Percentiles rank a stretch among this genome's conserved stretches.
Evolutionary conservation across 208 protist species (phyloP).

Genomic region (Leptomonas seymouri): DNA sequence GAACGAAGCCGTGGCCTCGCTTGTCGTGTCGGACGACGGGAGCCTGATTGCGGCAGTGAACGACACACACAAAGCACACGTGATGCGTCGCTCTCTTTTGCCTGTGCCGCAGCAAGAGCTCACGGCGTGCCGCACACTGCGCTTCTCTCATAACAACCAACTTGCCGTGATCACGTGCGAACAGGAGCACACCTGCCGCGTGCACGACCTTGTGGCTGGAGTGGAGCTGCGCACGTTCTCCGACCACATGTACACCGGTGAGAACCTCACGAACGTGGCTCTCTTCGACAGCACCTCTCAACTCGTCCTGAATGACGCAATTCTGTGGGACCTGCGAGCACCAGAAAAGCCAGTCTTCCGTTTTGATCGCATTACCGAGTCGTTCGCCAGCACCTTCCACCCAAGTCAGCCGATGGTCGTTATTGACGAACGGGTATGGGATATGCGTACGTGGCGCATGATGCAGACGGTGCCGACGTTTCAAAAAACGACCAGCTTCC

Average conservation of each 20-base stretch:
- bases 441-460: constrained; percentile 78
- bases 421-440: constrained; percentile 89
- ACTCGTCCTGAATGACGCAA: constrained; percentile 83
- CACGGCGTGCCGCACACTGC: constrained; percentile 50
- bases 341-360: constrained; percentile 70
- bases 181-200: constrained; percentile 58
- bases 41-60: constrained; percentile 58
- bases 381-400: constrained; percentile 81
- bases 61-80: constrained; percentile 42
- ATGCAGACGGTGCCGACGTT: constrained; percentile 74
- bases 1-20: constrained; percentile 58
- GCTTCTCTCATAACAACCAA: constrained; percentile 72
- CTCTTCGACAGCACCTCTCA: constrained; percentile 75
- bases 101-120: constrained; percentile 62
- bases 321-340: constrained; percentile 85
- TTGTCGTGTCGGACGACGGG: constrained; percentile 66
- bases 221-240: constrained; percentile 63
- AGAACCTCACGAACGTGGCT: constrained; percentile 78
- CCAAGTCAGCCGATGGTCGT: constrained; percentile 73
- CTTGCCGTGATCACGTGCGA: constrained; percentile 62
- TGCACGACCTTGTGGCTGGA: constrained; percentile 72
- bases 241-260: constrained; percentile 68
- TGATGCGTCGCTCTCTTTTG: constrained; percentile 70
- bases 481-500: constrained; percentile 77
- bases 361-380: constrained; percentile 88